phyloP scores from a whole-genome alignment of 768 basidiomycete genomes.

The Trametes cingulata region DNA sequence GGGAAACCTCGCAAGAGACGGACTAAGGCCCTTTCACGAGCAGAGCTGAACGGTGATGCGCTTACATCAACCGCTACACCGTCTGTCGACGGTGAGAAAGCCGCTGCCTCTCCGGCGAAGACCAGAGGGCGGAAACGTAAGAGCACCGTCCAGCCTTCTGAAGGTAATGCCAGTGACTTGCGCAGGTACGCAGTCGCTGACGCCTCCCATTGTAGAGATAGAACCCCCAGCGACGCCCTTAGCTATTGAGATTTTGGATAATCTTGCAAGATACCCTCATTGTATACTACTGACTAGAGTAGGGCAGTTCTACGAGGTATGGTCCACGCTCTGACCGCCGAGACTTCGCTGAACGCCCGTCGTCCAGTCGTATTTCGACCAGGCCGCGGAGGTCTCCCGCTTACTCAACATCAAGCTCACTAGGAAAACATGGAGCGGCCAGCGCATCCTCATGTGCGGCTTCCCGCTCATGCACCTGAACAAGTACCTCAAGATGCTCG shows the following conservation, averaged over 20 bases:
- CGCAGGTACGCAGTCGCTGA: no score
- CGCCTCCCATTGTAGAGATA: neutral
- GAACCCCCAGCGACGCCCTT: constrained; percentile 48
- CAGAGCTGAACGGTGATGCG: neutral
- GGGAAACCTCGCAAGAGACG: constrained; percentile 8
- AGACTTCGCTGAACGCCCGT: neutral
- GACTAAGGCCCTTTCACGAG: neutral
- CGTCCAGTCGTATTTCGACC: constrained; percentile 87
- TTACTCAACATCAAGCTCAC: constrained; percentile 85
- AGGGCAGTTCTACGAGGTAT: constrained; percentile 93
- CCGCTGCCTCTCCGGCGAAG: neutral
- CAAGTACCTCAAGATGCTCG: constrained; percentile 82
- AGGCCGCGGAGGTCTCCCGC: constrained; percentile 75
- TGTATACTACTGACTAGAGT: constrained; percentile 90
- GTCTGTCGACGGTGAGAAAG: neutral
- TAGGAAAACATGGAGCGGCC: constrained; percentile 69
- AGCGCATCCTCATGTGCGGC: constrained; percentile 81
- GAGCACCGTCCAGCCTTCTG: neutral
- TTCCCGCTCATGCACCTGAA: constrained; percentile 86
- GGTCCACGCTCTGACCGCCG: constrained; percentile 1
- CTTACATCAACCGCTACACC: neutral
- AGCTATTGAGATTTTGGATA: constrained; percentile 68
- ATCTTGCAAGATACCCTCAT: constrained; percentile 78
- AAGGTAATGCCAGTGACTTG: neutral
- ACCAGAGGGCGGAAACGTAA: constrained; percentile 5